Percentiles rank a stretch among this genome's conserved stretches.
Conservation (phyloP, 2,329 filamentous ascomycete genomes). For the Cercospora berteroae region DNA sequence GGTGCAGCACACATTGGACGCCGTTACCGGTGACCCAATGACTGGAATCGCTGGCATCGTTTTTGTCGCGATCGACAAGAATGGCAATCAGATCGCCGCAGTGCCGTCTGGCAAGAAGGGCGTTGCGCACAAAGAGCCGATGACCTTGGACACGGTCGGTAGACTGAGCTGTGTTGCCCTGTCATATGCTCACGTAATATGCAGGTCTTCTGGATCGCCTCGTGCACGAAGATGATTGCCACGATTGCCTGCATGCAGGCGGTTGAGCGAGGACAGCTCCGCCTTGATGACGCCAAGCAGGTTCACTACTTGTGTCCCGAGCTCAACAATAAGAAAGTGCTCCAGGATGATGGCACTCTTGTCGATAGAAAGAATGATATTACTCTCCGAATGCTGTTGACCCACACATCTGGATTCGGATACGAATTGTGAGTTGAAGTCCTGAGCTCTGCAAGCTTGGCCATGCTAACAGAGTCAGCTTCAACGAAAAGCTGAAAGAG, state of each 20-base stretch:
- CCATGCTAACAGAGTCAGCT: constrained; percentile 27
- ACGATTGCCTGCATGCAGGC: constrained; percentile 50
- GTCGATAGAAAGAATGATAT: constrained; percentile 47
- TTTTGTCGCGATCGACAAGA: constrained; percentile 47
- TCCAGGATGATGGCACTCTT: constrained; percentile 43
- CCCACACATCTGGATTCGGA: constrained; percentile 52
- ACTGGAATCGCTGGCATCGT: constrained; percentile 45
- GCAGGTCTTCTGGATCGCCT: constrained; percentile 57
- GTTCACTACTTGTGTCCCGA: constrained; percentile 46
- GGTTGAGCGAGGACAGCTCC: constrained; percentile 45
- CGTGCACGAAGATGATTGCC: constrained; percentile 48
- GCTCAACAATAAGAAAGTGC: constrained; percentile 44
- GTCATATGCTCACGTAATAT: background rate
- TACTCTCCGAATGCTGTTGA: constrained; percentile 52
- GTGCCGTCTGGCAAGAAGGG: constrained; percentile 45
- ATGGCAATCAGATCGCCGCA: constrained; percentile 44
- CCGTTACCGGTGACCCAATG: constrained; percentile 31
- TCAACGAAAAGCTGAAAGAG: constrained; percentile 45
- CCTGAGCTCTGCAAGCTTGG: background rate
- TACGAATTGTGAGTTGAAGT: constrained; percentile 43
- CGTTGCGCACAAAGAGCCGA: constrained; percentile 46
- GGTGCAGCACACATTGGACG: constrained; percentile 41
- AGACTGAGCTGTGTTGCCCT: background rate
- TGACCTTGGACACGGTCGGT: constrained; percentile 55
- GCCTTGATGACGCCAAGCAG: constrained; percentile 43